A percentile compares a stretch with the other conserved stretches of the same genome.
Evolutionary conservation across 1,139 yeast genomes (phyloP).

Genomic region (Yamadazyma sp.): DNA sequence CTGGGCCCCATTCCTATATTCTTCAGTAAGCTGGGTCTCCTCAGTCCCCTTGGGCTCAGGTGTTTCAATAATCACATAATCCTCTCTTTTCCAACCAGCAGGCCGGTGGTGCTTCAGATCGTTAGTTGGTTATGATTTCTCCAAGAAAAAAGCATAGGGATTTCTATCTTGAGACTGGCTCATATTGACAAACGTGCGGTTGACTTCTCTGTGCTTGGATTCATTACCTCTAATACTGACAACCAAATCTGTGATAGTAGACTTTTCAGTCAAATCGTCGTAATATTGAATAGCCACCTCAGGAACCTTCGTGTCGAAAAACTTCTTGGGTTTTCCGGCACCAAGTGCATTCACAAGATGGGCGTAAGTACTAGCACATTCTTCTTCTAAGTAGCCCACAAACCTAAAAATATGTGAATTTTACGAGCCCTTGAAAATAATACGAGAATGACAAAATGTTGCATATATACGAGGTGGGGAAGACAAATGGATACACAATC

Average conservation of each 20-base stretch:
- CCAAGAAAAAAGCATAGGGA: conserved; percentile 59
- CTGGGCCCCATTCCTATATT: not conserved
- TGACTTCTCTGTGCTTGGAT: conserved; percentile 75
- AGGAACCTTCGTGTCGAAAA: conserved; percentile 48
- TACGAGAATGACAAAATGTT: not conserved
- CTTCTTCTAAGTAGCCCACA: conserved; percentile 79
- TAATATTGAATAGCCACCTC: conserved; percentile 64
- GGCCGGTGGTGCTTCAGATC: conserved; percentile 49
- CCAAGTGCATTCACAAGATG: conserved; percentile 59
- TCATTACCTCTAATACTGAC: conserved; percentile 62
- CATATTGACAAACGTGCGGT: conserved; percentile 73
- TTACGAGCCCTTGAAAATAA: not conserved
- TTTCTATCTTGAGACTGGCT: conserved; percentile 56
- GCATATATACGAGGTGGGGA: not conserved
- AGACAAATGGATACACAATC: not conserved
- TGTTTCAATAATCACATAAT: conserved; percentile 24
- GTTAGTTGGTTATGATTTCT: conserved; percentile 55
- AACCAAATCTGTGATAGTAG: conserved; percentile 61
- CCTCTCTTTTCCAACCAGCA: conserved; percentile 67
- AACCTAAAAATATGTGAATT: no score
- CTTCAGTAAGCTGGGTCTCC: not conserved
- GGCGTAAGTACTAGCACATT: conserved; percentile 71
- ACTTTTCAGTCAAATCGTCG: conserved; percentile 48
- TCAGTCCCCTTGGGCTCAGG: not conserved
- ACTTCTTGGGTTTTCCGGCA: conserved; percentile 49